A percentile compares a stretch with the other conserved stretches of the same genome.
Evolutionary conservation across 495 filamentous ascomycete genomes (phyloP).

Genomic region (Hypoxylon lenormandii): DNA sequence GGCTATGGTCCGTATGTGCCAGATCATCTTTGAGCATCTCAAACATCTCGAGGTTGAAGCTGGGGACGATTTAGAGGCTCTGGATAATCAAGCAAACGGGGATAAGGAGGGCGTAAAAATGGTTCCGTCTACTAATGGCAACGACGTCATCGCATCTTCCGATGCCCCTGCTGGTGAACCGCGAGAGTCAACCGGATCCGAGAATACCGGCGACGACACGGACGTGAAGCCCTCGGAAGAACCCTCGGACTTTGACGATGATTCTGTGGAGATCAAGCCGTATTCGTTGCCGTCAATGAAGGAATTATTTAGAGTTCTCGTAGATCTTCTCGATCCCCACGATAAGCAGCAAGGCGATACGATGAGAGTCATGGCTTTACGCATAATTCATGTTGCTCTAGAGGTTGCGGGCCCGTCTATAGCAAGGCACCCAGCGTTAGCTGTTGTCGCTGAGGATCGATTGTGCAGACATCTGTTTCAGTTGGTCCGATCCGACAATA

Average conservation of each 20-base stretch:
- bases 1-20: constrained; percentile 98
- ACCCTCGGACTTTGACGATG: constrained; percentile 50
- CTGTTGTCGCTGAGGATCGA: constrained; percentile 88
- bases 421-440: constrained; percentile 88
- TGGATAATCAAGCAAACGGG: constrained; percentile 71
- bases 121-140: constrained; percentile 86
- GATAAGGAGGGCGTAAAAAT: constrained; percentile 84
- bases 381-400: constrained; percentile 96
- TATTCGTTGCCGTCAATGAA: constrained; percentile 94
- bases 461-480: constrained; percentile 96
- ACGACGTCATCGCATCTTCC: constrained; percentile 59
- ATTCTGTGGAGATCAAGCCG: constrained; percentile 75
- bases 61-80: constrained; percentile 67
- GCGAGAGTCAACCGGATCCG: constrained; percentile 59
- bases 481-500: constrained; percentile 93
- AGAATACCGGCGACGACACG: constrained; percentile 48
- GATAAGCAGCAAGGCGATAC: constrained; percentile 91
- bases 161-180: constrained; percentile 63
- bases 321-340: constrained; percentile 92
- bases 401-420: constrained; percentile 97
- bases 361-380: constrained; percentile 95
- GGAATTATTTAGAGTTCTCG: constrained; percentile 93
- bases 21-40: constrained; percentile 92
- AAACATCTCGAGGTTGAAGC: constrained; percentile 83
- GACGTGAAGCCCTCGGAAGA: constrained; percentile 42